phyloP scores from a whole-genome alignment of 306 rosid species.

The Datisca glomerata region DNA sequence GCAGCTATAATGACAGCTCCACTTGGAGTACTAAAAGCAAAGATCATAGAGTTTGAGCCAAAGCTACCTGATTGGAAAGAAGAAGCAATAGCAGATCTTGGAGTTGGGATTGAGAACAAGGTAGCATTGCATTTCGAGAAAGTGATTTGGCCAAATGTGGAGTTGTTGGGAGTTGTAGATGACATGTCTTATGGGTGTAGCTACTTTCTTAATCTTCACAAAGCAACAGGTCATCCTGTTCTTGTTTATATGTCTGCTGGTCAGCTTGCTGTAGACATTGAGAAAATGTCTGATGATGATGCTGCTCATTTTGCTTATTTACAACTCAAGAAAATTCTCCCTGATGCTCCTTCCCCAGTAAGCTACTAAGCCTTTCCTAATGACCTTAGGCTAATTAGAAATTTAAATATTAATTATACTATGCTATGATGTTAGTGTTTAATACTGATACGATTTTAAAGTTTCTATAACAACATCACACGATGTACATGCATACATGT shows the following conservation, averaged over 20 bases:
- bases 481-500: too few species aligned
- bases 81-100: constrained; percentile 74
- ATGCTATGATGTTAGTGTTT: too few species aligned
- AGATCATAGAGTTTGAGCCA: constrained; percentile 68
- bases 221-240: constrained; percentile 82
- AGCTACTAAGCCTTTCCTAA: too few species aligned
- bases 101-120: constrained; percentile 91
- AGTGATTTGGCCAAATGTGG: constrained; percentile 98
- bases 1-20: constrained; percentile 82
- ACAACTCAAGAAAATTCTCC: constrained; percentile 86
- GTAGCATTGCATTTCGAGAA: constrained; percentile 77
- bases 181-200: constrained; percentile 95
- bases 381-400: too few species aligned
- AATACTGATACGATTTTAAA: too few species aligned
- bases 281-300: constrained; percentile 98
- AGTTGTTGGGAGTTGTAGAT: constrained; percentile 93
- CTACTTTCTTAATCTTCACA: constrained; percentile 97
- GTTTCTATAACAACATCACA: too few species aligned
- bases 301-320: constrained; percentile 73
- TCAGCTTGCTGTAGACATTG: constrained; percentile 91
- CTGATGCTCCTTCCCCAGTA: constrained; percentile 90
- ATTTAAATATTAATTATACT: too few species aligned
- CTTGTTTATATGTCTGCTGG: constrained; percentile 99
- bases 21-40: constrained; percentile 86
- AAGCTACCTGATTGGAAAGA: constrained; percentile 98